Evolutionary conservation across 768 basidiomycete species (phyloP), one percentile per base, ranked within the genome.

Genomic region (Ephemerocybe angulata): DNA sequence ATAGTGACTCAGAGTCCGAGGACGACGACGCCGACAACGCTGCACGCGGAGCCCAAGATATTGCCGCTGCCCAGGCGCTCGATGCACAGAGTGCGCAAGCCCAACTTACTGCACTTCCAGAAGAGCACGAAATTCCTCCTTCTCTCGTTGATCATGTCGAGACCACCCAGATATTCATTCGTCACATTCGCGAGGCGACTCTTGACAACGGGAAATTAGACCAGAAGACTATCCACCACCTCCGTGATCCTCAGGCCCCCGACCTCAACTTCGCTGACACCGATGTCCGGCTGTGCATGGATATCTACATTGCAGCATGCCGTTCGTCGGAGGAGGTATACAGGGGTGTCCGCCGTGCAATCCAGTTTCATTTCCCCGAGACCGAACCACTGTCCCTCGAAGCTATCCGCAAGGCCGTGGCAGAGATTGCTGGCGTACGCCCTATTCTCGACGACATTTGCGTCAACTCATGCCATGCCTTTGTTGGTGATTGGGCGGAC

Each of bases 391-490:
- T 67, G 60, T 70, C 69, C 1, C 66, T 60, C 41, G 40, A 72
- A 35, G 52, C 64, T 37, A 50, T 71, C 46, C 64, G 72, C 44
- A 30, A 61, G n/a, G 43, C 15, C 17, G 27, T 54, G 12, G 53
- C 46, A 22, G 48, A 66, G 3, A 38, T 66, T n/a, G 71, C 58
- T 10, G 68, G 74, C 1, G 50, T 78, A 7, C 41, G 59, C 5
- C 24, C 66, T 0, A 29, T 75, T 15, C 22, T 54, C 1, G 28
- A 62, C 8, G 66, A 76, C 55, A 76, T 76, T 72, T 78, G 75
- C 42, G 44, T 58, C 1, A 64, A 74, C 4, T 61, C 62, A 0
- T 70, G 69, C 46, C 27, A 62, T 19, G 64, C 56, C 24, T 70
- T 53, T 49, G 60, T 61, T 24, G 68, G 65, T 3, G 60, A 63